A percentile compares a stretch with the other conserved stretches of the same genome.
Conservation (phyloP, 2,329 filamentous ascomycete species). For the Tolypocladium capitatum region DNA sequence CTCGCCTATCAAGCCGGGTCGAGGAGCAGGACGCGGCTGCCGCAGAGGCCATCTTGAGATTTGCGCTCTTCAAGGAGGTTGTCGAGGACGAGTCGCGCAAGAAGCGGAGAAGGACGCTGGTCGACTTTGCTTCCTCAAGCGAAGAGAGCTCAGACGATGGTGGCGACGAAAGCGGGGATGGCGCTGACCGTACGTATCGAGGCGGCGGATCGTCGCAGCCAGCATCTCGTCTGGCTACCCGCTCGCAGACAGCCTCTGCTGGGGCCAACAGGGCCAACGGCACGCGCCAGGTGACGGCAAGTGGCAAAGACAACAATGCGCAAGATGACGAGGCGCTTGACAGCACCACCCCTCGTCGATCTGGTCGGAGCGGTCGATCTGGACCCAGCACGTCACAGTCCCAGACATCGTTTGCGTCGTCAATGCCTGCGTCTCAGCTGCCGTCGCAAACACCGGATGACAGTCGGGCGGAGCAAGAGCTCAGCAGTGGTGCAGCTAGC, state of each 20-base stretch:
- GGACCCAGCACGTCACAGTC: constrained; percentile 26
- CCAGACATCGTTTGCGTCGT: constrained; percentile 62
- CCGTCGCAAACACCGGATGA: constrained; percentile 29
- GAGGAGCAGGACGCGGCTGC: constrained; percentile 80
- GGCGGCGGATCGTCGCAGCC: constrained; percentile 18
- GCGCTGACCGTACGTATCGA: constrained; percentile 46
- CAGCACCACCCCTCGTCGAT: constrained; percentile 26
- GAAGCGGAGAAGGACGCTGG: constrained; percentile 61
- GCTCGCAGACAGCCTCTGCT: constrained; percentile 10
- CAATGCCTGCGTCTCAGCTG: constrained; percentile 61
- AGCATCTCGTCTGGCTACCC: constrained; percentile 15
- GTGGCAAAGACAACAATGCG: constrained; percentile 22
- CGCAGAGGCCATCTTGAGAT: constrained; percentile 80
- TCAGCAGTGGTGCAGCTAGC: constrained; percentile 27
- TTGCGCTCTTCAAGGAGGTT: constrained; percentile 95
- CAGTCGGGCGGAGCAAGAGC: constrained; percentile 30
- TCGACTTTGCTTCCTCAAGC: constrained; percentile 44
- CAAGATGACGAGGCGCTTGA: constrained; percentile 19
- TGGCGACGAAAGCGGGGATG: constrained; percentile 39
- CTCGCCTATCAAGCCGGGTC: constrained; percentile 73
- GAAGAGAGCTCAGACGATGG: constrained; percentile 47
- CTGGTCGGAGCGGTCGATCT: constrained; percentile 22
- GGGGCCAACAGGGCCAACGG: constrained; percentile 31
- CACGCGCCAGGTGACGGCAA: neutral
- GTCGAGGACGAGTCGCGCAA: constrained; percentile 67